Percentiles rank a stretch among this genome's conserved stretches.
Evolutionary conservation across 2,329 filamentous ascomycete genomes (phyloP).

Genomic region (Leptographium galeiforme): DNA sequence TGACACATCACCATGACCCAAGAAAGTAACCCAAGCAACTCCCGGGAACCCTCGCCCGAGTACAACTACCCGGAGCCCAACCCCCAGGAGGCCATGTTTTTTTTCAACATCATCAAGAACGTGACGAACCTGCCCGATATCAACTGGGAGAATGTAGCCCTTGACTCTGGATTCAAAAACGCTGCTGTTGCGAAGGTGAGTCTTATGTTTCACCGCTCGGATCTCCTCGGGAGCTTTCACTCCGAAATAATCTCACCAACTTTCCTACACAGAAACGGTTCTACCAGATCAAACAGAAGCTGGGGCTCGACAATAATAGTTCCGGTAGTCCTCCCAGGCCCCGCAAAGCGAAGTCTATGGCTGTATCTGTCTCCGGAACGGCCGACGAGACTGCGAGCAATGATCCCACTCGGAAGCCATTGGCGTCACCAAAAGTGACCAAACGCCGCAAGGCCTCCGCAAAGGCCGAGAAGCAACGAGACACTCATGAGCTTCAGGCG

Average conservation of each 20-base stretch:
- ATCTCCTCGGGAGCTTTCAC: background rate
- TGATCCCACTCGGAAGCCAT: background rate
- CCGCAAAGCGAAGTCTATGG: background rate
- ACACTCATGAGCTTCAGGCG: no score
- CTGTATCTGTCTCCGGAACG: background rate
- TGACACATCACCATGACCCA: background rate
- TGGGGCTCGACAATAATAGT: constrained; percentile 20
- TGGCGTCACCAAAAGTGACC: background rate
- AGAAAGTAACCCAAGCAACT: background rate
- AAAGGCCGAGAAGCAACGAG: background rate
- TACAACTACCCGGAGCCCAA: constrained; percentile 19
- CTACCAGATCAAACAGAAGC: constrained; percentile 34
- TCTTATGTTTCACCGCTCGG: background rate
- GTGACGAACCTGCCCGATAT: constrained; percentile 28
- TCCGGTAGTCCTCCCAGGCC: background rate
- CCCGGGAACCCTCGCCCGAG: background rate
- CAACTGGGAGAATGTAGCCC: constrained; percentile 34
- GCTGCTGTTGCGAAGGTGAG: constrained; percentile 30
- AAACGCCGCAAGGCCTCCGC: constrained; percentile 10
- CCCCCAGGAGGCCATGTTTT: constrained; percentile 27
- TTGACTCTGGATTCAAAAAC: constrained; percentile 29
- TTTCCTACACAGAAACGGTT: constrained; percentile 21
- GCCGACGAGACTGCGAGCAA: constrained; percentile 9
- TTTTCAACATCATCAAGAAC: constrained; percentile 30
- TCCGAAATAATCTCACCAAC: background rate